Evolutionary conservation across 306 rosid genomes (phyloP).

Genomic region (Prunus campanulata): DNA sequence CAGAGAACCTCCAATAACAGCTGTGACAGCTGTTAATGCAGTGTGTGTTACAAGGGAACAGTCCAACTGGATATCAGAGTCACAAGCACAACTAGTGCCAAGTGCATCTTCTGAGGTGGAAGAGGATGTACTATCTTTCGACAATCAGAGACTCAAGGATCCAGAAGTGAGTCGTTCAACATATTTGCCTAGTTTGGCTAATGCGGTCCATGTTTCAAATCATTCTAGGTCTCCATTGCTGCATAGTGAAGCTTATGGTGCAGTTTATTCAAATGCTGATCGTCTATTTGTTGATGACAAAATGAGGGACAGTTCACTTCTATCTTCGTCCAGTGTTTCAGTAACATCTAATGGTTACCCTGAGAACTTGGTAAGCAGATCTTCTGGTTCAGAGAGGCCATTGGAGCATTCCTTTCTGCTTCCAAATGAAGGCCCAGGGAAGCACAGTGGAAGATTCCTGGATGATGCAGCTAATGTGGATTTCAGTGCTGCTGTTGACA

Average conservation of each 20-base stretch:
- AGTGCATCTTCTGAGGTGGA: slow-evolving; percentile 50
- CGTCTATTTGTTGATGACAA: slow-evolving; percentile 37
- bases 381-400: slow-evolving; percentile 38
- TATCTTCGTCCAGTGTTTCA: slow-evolving; percentile 37
- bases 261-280: slow-evolving; percentile 37
- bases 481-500: slow-evolving; percentile 43
- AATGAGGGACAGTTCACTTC: slow-evolving; percentile 34
- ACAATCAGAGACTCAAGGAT: slow-evolving; percentile 74
- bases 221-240: slow-evolving; percentile 36
- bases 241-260: slow-evolving; percentile 37
- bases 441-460: slow-evolving; percentile 38
- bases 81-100: slow-evolving; percentile 30
- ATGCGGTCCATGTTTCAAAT: slow-evolving; percentile 33
- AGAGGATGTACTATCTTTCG: slow-evolving; percentile 71
- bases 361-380: slow-evolving; percentile 42
- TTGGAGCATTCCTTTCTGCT: slow-evolving; percentile 40
- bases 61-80: slow-evolving; percentile 43
- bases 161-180: slow-evolving; percentile 63
- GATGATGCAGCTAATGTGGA: slow-evolving; percentile 45
- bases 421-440: slow-evolving; percentile 45
- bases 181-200: slow-evolving; percentile 43
- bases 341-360: slow-evolving; percentile 46
- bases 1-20: slow-evolving; percentile 33
- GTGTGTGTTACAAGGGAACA: slow-evolving; percentile 38
- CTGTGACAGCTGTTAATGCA: slow-evolving; percentile 26